These are phyloP conservation scores for Chionographis japonica DNA, from an alignment of 106 monocot genomes.

Conservation along the genomic window DNA sequence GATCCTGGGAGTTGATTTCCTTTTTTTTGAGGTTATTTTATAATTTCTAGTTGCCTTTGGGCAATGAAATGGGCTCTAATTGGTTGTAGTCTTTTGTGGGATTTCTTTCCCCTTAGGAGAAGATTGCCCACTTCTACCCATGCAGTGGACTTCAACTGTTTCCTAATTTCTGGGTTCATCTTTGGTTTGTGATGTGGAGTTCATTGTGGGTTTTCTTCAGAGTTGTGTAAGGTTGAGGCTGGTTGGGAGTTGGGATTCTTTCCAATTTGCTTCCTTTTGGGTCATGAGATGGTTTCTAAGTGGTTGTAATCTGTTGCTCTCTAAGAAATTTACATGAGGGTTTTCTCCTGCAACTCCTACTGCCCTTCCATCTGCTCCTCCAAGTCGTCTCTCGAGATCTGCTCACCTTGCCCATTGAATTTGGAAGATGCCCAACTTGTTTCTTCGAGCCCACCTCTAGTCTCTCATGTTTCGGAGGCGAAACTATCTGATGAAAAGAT, in stretches of 20 bases:
- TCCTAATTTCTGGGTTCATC: neutral
- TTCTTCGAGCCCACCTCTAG: neutral
- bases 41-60: neutral
- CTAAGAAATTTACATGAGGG: conserved; percentile 17
- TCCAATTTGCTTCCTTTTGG: neutral
- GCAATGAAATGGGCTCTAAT: neutral
- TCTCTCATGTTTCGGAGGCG: conserved; percentile 9
- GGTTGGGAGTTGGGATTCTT: neutral
- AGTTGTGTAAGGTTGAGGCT: neutral
- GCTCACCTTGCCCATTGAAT: conserved; percentile 1
- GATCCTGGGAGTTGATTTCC: no score
- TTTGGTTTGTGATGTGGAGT: neutral
- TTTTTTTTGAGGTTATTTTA: no score
- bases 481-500: conserved; percentile 17
- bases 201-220: neutral
- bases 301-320: conserved; percentile 6
- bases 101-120: no score
- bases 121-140: neutral
- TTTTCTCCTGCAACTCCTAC: conserved; percentile 14
- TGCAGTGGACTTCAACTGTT: neutral
- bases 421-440: conserved; percentile 9
- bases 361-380: conserved; percentile 23
- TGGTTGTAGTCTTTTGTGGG: neutral
- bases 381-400: conserved; percentile 9
- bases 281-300: conserved; percentile 1